Evolutionary conservation across 2,329 filamentous ascomycete species (phyloP).

Genomic region (Trichoderma gracile): DNA sequence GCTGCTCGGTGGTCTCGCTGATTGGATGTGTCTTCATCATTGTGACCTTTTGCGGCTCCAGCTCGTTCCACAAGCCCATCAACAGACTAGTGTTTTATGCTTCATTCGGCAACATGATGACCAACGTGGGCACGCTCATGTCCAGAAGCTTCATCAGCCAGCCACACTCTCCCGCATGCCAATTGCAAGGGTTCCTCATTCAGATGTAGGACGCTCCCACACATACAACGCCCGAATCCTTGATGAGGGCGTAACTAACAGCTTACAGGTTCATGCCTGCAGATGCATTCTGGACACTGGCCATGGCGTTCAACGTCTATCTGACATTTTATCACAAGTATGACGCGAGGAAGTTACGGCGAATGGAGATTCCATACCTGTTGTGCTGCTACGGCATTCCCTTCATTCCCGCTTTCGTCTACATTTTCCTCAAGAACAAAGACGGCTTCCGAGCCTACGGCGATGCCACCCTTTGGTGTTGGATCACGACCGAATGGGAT

Average conservation of each 20-base stretch:
- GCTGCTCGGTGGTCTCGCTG: slow-evolving; percentile 70
- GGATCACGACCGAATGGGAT: slow-evolving; percentile 68
- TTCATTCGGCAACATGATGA: slow-evolving; percentile 76
- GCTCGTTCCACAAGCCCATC: slow-evolving; percentile 79
- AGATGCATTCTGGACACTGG: slow-evolving; percentile 73
- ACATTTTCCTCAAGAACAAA: slow-evolving; percentile 61
- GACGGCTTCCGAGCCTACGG: slow-evolving; percentile 65
- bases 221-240: neutral
- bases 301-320: slow-evolving; percentile 84
- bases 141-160: slow-evolving; percentile 59
- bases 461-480: slow-evolving; percentile 78
- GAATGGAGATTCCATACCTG: slow-evolving; percentile 71
- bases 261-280: slow-evolving; percentile 73
- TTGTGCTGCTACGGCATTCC: slow-evolving; percentile 71
- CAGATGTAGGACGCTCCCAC: slow-evolving; percentile 65
- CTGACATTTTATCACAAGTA: slow-evolving; percentile 77
- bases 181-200: slow-evolving; percentile 76
- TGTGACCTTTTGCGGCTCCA: slow-evolving; percentile 66
- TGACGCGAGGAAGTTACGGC: slow-evolving; percentile 62
- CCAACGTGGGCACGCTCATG: slow-evolving; percentile 75
- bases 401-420: slow-evolving; percentile 66
- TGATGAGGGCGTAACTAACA: slow-evolving; percentile 26
- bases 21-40: slow-evolving; percentile 72
- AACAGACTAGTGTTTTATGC: slow-evolving; percentile 84
- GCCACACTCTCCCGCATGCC: slow-evolving; percentile 57